Evolutionary conservation across 805 yeast genomes (phyloP).

Genomic region (Kazachstania viticola): DNA sequence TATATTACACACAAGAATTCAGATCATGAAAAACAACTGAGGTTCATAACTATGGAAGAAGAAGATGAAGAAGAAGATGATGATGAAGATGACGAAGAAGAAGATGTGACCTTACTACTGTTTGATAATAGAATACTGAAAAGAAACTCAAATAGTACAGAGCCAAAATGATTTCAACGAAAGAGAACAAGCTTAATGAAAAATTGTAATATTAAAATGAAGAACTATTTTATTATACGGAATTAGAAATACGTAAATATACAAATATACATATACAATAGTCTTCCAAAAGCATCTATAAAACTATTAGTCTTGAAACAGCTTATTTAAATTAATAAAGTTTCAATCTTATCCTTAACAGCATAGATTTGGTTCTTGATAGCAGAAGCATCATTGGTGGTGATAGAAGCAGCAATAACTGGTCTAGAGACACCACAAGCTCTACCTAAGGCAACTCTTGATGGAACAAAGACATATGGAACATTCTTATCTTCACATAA

Average conservation of each 20-base stretch:
- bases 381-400: constrained; percentile 96
- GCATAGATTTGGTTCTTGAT: constrained; percentile 94
- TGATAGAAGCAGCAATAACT: constrained; percentile 95
- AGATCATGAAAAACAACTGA: background rate
- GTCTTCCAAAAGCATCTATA: too few relatives aligned
- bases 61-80: constrained; percentile 1
- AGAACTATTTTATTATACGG: too few relatives aligned
- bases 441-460: constrained; percentile 97
- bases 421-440: constrained; percentile 99
- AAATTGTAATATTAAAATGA: too few relatives aligned
- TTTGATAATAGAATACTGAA: constrained; percentile 5
- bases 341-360: constrained; percentile 98
- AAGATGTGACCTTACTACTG: constrained; percentile 1
- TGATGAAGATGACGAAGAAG: constrained; percentile 3
- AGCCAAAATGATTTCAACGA: too few relatives aligned
- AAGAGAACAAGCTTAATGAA: too few relatives aligned
- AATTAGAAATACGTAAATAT: too few relatives aligned
- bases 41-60: background rate
- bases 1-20: too few relatives aligned
- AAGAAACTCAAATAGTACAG: too few relatives aligned
- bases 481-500: constrained; percentile 99
- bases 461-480: constrained; percentile 97
- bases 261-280: too few relatives aligned
- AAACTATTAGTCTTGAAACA: too few relatives aligned
- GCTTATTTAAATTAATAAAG: constrained; percentile 63